phyloP scores from a whole-genome alignment of 2,329 filamentous ascomycete genomes.

The Rhynchosporium agropyri region DNA sequence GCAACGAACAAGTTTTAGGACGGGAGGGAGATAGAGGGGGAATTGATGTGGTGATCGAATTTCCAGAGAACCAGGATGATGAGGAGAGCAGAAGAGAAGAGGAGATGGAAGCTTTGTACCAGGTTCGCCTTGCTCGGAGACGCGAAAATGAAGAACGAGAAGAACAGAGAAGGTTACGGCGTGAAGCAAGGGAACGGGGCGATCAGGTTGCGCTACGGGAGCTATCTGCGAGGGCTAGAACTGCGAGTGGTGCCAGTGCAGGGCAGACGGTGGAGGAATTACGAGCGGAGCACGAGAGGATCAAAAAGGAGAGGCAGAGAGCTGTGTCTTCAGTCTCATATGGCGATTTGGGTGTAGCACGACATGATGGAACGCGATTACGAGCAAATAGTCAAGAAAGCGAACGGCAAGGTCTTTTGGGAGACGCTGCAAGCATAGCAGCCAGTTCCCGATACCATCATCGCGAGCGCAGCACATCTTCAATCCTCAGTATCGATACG shows the following conservation, averaged over 20 bases:
- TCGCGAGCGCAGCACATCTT: conserved; percentile 55
- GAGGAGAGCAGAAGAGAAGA: conserved; percentile 78
- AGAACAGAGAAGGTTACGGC: conserved; percentile 67
- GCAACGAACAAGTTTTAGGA: conserved; percentile 80
- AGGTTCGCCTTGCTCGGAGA: conserved; percentile 79
- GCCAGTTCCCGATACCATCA: conserved; percentile 46
- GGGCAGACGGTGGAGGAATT: conserved; percentile 61
- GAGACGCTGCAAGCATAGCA: conserved; percentile 61
- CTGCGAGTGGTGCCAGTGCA: conserved; percentile 39
- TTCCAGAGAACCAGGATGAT: conserved; percentile 77
- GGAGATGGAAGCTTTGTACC: conserved; percentile 91
- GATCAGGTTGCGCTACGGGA: conserved; percentile 71
- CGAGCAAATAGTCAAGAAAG: conserved; percentile 74
- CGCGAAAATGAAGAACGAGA: conserved; percentile 77
- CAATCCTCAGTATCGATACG: conserved; percentile 56
- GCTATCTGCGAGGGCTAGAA: conserved; percentile 58
- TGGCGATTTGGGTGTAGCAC: conserved; percentile 72
- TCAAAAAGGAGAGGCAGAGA: conserved; percentile 63
- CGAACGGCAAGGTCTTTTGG: conserved; percentile 71
- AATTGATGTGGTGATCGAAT: conserved; percentile 87
- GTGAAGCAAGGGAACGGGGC: conserved; percentile 71
- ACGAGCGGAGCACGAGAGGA: conserved; percentile 56
- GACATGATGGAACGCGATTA: conserved; percentile 76
- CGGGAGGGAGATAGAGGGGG: conserved; percentile 90
- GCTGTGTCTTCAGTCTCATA: conserved; percentile 77